A percentile compares a stretch with the other conserved stretches of the same genome.
Conservation (phyloP, 805 yeast species). For the Saccharomycopsis sp. region DNA sequence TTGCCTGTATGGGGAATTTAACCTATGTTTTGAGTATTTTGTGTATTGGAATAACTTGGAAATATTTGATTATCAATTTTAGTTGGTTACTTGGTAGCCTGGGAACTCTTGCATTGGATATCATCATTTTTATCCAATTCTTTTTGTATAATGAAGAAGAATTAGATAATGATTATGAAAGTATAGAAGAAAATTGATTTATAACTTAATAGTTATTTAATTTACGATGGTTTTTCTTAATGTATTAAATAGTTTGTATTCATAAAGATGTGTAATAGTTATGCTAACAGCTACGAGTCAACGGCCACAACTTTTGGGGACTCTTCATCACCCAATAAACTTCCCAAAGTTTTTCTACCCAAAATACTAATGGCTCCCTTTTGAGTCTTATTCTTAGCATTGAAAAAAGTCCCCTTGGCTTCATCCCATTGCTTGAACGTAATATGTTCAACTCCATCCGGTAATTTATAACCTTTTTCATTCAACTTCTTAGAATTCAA, state of each 20-base stretch:
- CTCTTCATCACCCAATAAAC: too few relatives aligned
- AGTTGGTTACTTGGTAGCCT: slow-evolving; percentile 90
- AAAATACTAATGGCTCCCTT: slow-evolving; percentile 9
- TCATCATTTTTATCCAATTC: slow-evolving; percentile 76
- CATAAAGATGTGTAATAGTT: too few relatives aligned
- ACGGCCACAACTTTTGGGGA: too few relatives aligned
- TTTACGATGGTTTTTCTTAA: too few relatives aligned
- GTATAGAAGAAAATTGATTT: too few relatives aligned
- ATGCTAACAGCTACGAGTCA: too few relatives aligned
- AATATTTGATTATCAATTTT: slow-evolving; percentile 69
- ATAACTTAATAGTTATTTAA: too few relatives aligned
- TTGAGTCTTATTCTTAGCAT: slow-evolving; percentile 18
- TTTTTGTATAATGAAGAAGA: slow-evolving; percentile 42
- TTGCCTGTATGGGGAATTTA: slow-evolving; percentile 90
- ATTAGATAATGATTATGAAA: slow-evolving; percentile 22
- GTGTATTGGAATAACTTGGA: slow-evolving; percentile 57
- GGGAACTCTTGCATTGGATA: slow-evolving; percentile 80
- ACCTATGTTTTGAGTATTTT: slow-evolving; percentile 84
- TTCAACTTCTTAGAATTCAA: slow-evolving; percentile 23
- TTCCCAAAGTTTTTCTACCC: slow-evolving; percentile 15
- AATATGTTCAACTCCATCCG: slow-evolving; percentile 27
- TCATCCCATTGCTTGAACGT: slow-evolving; percentile 34
- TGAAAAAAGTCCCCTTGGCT: slow-evolving; percentile 36
- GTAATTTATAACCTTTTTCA: slow-evolving; percentile 25
- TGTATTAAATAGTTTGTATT: too few relatives aligned